Evolutionary conservation across 1,139 yeast genomes (phyloP), one percentile per base, ranked within the genome.

Genomic region (Oligophagozyma castellii): DNA sequence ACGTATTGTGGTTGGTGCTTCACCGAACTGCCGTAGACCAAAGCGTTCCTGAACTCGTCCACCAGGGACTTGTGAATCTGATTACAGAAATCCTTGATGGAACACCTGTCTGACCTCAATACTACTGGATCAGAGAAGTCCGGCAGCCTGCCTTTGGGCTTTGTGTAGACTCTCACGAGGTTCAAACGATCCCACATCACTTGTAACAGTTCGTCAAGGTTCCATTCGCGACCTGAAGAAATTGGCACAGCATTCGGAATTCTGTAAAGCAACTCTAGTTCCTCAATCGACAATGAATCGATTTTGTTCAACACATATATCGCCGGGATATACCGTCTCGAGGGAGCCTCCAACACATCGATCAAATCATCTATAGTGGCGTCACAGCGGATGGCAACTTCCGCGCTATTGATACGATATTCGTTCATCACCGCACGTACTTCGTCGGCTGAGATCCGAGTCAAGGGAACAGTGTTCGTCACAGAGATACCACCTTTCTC

Each of bases 1-100:
- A 86, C 96, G 42, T 74, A 71, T 59, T 89, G 98, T n/a, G 96
- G 96, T 57, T 86, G 95, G 56, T 89, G 98, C 61, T 89, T 89
- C 30, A 86, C 96, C 48, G 93, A 77, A 12, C 81, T 68, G 24
- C 96, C 96, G 50, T 65, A 86, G 1, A 89, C 96, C 40, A 83
- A 67, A 1, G 96, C 96, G 46, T 73, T 78, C 58, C 81, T 78
- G 57, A 92, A 92, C 48, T 92, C 94, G 30, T 79, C 93, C 21
- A 86, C 93, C 54, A 89, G 65, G 26, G 89, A 74, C 59, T 86
- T 89, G 63, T 89, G 99, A 44, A 89, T 92, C 40, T 89, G 80
- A 56, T 84, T 83, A 71, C 98, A 92, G 34, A 89, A 89, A 55
- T 89, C 96, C 55, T 80, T 95, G 28, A 89, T 93, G 0, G 94